Conservation (phyloP, 2,329 filamentous ascomycete genomes). For the Botrytis squamosa region DNA sequence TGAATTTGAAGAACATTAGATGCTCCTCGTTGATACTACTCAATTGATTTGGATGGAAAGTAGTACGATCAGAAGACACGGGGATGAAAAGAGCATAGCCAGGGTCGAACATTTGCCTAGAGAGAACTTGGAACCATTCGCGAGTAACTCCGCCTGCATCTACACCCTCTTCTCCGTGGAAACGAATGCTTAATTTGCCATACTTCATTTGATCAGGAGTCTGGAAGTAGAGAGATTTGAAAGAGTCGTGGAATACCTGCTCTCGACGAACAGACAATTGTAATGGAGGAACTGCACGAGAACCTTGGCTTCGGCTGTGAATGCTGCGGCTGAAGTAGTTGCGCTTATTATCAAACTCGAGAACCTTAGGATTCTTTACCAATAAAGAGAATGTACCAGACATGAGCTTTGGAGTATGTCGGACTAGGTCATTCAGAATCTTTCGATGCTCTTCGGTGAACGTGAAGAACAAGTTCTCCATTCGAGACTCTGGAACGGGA, state of each 20-base stretch:
- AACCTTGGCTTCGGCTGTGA: slow-evolving; percentile 70
- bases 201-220: slow-evolving; percentile 96
- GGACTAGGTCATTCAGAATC: slow-evolving; percentile 95
- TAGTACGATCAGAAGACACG: slow-evolving; percentile 94
- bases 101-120: slow-evolving; percentile 97
- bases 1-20: slow-evolving; percentile 98
- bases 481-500: slow-evolving; percentile 73
- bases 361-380: slow-evolving; percentile 97
- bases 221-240: slow-evolving; percentile 98
- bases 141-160: slow-evolving; percentile 96
- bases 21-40: slow-evolving; percentile 95
- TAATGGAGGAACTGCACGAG: slow-evolving; percentile 67
- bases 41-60: slow-evolving; percentile 95
- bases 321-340: slow-evolving; percentile 97
- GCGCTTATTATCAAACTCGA: slow-evolving; percentile 99
- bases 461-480: slow-evolving; percentile 90
- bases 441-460: slow-evolving; percentile 98
- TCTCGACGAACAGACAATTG: slow-evolving; percentile 89
- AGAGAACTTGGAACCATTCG: slow-evolving; percentile 98
- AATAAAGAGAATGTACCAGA: slow-evolving; percentile 94
- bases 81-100: slow-evolving; percentile 96
- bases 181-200: slow-evolving; percentile 95
- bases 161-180: slow-evolving; percentile 95
- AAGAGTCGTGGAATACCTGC: slow-evolving; percentile 96
- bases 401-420: slow-evolving; percentile 97